These are phyloP conservation scores for Spencermartinsiella ligniputridi DNA, from an alignment of 1,139 yeast genomes.

Conservation along the genomic window DNA sequence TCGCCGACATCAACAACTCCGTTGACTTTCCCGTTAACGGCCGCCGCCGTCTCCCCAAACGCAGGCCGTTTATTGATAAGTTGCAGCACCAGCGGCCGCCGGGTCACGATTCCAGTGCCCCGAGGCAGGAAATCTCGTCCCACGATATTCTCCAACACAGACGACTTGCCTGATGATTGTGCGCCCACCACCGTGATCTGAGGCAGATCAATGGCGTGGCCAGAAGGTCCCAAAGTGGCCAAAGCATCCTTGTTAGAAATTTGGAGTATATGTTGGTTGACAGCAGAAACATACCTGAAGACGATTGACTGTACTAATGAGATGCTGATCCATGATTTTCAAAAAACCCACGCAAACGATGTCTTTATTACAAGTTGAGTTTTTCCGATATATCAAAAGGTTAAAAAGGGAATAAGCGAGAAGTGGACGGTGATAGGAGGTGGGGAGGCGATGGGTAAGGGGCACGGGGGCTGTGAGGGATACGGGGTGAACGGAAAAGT, in stretches of 20 bases:
- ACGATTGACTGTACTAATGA: constrained; percentile 88
- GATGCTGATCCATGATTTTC: constrained; percentile 84
- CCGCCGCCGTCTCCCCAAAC: constrained; percentile 16
- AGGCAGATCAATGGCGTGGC: constrained; percentile 64
- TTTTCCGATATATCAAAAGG: too few species aligned
- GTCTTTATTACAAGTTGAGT: too few species aligned
- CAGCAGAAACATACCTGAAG: constrained; percentile 36
- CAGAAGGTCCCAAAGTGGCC: constrained; percentile 74
- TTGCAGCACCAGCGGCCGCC: constrained; percentile 86
- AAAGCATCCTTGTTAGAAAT: constrained; percentile 70
- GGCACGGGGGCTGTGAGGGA: too few species aligned
- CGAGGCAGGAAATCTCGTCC: constrained; percentile 94
- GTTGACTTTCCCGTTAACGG: constrained; percentile 2
- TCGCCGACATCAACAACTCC: constrained; percentile 19
- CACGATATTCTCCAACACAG: constrained; percentile 89
- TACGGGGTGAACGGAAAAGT: too few species aligned
- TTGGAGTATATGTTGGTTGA: too few species aligned
- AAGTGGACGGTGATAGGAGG: too few species aligned
- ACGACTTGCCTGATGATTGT: constrained; percentile 90
- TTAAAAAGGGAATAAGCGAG: too few species aligned
- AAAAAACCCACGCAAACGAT: too few species aligned
- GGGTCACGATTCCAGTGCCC: constrained; percentile 93
- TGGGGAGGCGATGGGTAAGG: too few species aligned
- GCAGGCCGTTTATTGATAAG: constrained; percentile 63
- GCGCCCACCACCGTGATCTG: constrained; percentile 97